Conservation (phyloP, 768 basidiomycete genomes). For the Boletus sp. region DNA sequence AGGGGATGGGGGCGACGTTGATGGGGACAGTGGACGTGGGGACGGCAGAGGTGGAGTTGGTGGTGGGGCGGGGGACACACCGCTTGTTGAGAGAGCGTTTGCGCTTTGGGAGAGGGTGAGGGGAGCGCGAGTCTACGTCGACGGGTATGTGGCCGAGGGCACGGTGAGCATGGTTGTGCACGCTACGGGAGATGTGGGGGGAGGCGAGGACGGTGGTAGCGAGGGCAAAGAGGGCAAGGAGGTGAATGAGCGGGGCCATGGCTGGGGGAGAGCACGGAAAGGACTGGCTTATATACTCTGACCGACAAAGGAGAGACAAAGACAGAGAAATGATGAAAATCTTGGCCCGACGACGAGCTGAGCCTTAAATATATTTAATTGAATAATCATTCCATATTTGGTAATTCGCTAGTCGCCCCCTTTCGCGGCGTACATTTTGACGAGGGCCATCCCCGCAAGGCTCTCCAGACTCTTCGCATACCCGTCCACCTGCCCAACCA, state of each 20-base stretch:
- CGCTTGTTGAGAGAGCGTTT: conserved; percentile 31
- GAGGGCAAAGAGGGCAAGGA: conserved; percentile 42
- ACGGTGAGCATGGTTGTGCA: conserved; percentile 22
- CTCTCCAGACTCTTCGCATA: conserved; percentile 75
- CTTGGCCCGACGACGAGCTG: background rate
- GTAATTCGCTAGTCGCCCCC: conserved; percentile 21
- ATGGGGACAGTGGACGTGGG: conserved; percentile 6
- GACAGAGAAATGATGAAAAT: background rate
- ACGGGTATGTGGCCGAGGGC: background rate
- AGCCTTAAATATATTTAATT: background rate
- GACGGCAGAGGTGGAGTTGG: conserved; percentile 9
- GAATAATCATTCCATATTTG: background rate
- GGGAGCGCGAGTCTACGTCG: background rate
- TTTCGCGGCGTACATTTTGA: conserved; percentile 81
- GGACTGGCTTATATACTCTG: conserved; percentile 18
- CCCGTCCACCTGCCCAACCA: conserved; percentile 85
- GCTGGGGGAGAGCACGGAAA: conserved; percentile 8
- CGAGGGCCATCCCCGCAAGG: conserved; percentile 55
- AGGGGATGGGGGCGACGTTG: conserved; percentile 21
- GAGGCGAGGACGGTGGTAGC: conserved; percentile 34
- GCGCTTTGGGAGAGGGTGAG: conserved; percentile 6
- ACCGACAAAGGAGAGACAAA: background rate
- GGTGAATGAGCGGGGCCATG: conserved; percentile 38
- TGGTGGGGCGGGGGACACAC: conserved; percentile 13
- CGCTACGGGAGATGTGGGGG: conserved; percentile 36